A percentile compares a stretch with the other conserved stretches of the same genome.
These are phyloP conservation scores for Dimargaris cristalligena DNA, from an alignment of 192 early-diverging fungal genomes.

Conservation along the genomic window DNA sequence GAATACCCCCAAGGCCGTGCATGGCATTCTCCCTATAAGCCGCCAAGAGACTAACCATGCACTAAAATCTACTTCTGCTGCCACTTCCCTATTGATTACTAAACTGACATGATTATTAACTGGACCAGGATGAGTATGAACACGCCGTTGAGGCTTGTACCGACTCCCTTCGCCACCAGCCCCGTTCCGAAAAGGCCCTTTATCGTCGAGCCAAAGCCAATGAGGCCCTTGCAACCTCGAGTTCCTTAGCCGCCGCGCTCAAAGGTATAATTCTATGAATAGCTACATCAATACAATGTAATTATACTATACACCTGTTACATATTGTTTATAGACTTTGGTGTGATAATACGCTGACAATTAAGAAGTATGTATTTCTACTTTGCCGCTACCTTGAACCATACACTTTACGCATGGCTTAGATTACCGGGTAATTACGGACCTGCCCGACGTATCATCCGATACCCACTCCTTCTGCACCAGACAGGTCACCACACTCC, in stretches of 20 bases:
- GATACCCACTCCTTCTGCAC: neutral
- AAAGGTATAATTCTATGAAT: neutral
- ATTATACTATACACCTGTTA: neutral
- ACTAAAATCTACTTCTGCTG: neutral
- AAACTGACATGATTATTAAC: too few species aligned
- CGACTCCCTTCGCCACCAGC: neutral
- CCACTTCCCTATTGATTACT: neutral
- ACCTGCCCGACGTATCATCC: neutral
- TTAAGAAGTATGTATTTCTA: too few species aligned
- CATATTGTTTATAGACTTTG: neutral
- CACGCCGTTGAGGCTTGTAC: neutral
- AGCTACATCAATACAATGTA: neutral
- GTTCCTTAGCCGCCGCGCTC: neutral
- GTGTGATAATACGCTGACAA: neutral
- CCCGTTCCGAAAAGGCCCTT: neutral
- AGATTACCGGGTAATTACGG: neutral
- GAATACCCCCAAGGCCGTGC: neutral
- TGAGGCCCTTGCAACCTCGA: neutral
- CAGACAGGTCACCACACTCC: slow-evolving; percentile 14
- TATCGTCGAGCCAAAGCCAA: neutral
- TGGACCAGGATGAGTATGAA: neutral
- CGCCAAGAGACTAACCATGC: neutral
- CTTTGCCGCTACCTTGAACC: neutral
- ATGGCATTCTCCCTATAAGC: neutral
- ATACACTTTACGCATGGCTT: neutral